Conservation (phyloP, 1,139 yeast species). For the Yamadazyma songkhlaensis region DNA sequence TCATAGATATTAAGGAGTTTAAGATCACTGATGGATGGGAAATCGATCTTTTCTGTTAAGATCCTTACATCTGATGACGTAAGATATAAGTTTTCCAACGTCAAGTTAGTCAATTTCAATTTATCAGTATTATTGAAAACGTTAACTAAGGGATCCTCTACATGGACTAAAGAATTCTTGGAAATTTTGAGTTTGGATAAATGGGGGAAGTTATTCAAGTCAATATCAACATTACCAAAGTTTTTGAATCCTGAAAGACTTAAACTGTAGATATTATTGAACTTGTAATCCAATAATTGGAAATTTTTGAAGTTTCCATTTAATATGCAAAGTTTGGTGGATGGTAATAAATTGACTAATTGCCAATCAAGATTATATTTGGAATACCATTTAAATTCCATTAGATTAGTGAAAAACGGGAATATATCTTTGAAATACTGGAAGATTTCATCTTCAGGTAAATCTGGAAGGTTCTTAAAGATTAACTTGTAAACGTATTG, state of each 20-base stretch:
- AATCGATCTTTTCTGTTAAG: conserved; percentile 14
- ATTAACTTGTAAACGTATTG: conserved; percentile 15
- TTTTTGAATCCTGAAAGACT: conserved; percentile 20
- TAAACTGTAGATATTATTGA: conserved; percentile 14
- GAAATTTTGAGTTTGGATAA: conserved; percentile 18
- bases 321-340: conserved; percentile 12
- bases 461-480: conserved; percentile 23
- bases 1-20: conserved; percentile 22
- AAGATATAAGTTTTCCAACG: conserved; percentile 18
- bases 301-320: conserved; percentile 21
- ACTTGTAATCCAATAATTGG: conserved; percentile 11
- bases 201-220: conserved; percentile 15
- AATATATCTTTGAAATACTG: conserved; percentile 16
- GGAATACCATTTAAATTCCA: conserved; percentile 23
- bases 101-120: conserved; percentile 13
- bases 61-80: conserved; percentile 13
- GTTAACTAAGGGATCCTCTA: conserved; percentile 15
- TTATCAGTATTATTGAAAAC: conserved; percentile 11
- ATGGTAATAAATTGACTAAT: conserved; percentile 15
- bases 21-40: conserved; percentile 15
- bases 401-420: conserved; percentile 19
- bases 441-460: conserved; percentile 24
- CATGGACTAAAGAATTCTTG: conserved; percentile 13
- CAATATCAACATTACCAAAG: conserved; percentile 13
- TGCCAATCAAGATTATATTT: conserved; percentile 15